A percentile compares a stretch with the other conserved stretches of the same genome.
These are phyloP conservation scores for Coemansia sp. DNA, from an alignment of 192 early-diverging fungal species.

Conservation along the genomic window DNA sequence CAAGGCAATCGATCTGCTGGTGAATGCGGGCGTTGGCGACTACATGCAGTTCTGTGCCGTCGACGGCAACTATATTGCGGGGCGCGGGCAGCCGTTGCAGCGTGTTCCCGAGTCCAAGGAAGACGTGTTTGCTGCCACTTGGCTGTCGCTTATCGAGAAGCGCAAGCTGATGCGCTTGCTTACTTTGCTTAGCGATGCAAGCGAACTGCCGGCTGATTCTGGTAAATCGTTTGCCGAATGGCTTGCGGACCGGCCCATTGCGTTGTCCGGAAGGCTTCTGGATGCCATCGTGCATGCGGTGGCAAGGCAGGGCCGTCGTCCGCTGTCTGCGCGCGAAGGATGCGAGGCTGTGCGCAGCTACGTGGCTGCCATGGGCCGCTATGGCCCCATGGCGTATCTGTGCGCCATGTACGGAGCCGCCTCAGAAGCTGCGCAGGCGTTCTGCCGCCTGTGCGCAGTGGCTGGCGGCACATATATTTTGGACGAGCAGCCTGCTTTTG, in stretches of 20 bases:
- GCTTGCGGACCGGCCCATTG: conserved; percentile 58
- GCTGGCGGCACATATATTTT: conserved; percentile 91
- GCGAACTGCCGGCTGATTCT: conserved; percentile 23
- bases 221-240: conserved; percentile 42
- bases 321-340: conserved; percentile 63
- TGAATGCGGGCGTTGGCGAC: conserved; percentile 74
- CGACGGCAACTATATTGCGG: conserved; percentile 65
- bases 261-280: conserved; percentile 64
- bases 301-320: conserved; percentile 38
- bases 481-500: conserved; percentile 50
- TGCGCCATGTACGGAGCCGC: conserved; percentile 85
- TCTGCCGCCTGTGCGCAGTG: conserved; percentile 89
- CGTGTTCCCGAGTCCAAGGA: conserved; percentile 88
- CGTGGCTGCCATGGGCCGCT: conserved; percentile 80
- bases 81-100: conserved; percentile 36
- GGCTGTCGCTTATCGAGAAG: conserved; percentile 81
- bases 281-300: conserved; percentile 68
- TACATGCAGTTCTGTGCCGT: conserved; percentile 90
- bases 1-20: conserved; percentile 70
- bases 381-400: conserved; percentile 80
- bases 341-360: conserved; percentile 68
- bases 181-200: conserved; percentile 51
- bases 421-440: conserved; percentile 87
- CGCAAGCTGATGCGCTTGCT: conserved; percentile 90
- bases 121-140: conserved; percentile 83